A percentile compares a stretch with the other conserved stretches of the same genome.
Evolutionary conservation across 805 yeast species (phyloP).

Genomic region (Maudiozyma serrabonitensis): DNA sequence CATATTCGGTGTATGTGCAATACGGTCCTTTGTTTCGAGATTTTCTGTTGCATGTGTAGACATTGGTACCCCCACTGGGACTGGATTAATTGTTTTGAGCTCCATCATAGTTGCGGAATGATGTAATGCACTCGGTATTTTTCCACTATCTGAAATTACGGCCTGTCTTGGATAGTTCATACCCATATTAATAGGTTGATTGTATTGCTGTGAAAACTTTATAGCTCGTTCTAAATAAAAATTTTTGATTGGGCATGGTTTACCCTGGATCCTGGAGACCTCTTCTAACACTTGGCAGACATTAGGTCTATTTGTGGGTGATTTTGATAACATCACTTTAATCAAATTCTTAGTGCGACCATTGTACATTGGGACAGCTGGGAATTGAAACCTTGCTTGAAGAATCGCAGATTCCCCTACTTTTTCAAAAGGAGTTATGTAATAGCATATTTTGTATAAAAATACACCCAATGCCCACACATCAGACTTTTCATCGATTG

Average conservation of each 20-base stretch:
- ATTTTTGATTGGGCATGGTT: constrained; percentile 36
- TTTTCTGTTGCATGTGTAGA: no score
- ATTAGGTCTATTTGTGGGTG: constrained; percentile 67
- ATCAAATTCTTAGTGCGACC: constrained; percentile 57
- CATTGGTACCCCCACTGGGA: no score
- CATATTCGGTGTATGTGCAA: no score
- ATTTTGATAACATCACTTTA: constrained; percentile 48
- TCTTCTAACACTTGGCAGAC: constrained; percentile 65
- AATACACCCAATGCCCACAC: constrained; percentile 82
- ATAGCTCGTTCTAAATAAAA: constrained; percentile 28
- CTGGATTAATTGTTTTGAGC: no score
- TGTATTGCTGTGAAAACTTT: background rate
- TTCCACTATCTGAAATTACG: no score
- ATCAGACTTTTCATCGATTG: constrained; percentile 75
- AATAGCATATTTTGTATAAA: constrained; percentile 67
- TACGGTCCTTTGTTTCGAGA: no score
- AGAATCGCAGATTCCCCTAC: constrained; percentile 57
- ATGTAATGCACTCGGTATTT: no score
- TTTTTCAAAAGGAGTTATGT: constrained; percentile 72
- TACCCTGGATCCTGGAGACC: constrained; percentile 51
- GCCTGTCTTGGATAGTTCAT: no score
- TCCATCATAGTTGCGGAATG: no score
- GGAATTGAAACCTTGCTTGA: constrained; percentile 44
- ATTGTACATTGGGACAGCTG: constrained; percentile 49
- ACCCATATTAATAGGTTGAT: background rate